Base-by-base conservation (phyloP, 2,329 filamentous ascomycete species). In the Juglanconis oblonga region DNA sequence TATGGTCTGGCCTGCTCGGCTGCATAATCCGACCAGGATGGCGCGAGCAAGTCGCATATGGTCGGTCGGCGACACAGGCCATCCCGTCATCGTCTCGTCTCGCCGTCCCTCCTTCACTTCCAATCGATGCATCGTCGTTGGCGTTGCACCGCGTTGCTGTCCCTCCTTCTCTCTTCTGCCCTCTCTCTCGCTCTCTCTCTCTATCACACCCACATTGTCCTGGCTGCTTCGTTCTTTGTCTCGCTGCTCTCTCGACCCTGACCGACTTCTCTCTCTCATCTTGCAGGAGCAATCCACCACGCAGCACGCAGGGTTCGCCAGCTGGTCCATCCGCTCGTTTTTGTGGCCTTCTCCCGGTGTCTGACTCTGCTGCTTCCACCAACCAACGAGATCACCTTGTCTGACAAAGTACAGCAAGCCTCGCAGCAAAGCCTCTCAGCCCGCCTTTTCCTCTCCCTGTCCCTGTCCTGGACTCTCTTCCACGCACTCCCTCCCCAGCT, bases 311-410 rank as follows among this genome's bases (percentile, higher is more conserved):
- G 40, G 55, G 44, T 50, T 31, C 55, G 51, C 55, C 48, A 32
- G 47, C 56, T 49, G 54, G 60, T 32, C 61, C 47, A 35, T 57
- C 52, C 29, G 29, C 52, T 35, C 54, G 44, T 55, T 44, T 32
- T 17, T 7, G 52, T 63, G 55, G 44, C 48, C 53, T 49, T 55
- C 50, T 38, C 38, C 53, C 53, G n/a, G 58, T 59, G 44, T 48
- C 48, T 60, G 36, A 55, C 36, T 48, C 52, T 58, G 33, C 50
- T 57, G 36, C 51, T n/a, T 58, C 50, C 55, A 17, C 17, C 17
- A 36, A 32, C 51, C 36, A 54, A 40, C 14, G 56, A n/a, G 14
- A n/a, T 35, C 17, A 14, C 13, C 24, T 33, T 51, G 33, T 33
- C 5, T n/a, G 17, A 17, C 17, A 17, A 17, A 17, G 11, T 42